Evolutionary conservation across 1,284 basidiomycete genomes (phyloP).

Genomic region (Malassezia yamatoensis): DNA sequence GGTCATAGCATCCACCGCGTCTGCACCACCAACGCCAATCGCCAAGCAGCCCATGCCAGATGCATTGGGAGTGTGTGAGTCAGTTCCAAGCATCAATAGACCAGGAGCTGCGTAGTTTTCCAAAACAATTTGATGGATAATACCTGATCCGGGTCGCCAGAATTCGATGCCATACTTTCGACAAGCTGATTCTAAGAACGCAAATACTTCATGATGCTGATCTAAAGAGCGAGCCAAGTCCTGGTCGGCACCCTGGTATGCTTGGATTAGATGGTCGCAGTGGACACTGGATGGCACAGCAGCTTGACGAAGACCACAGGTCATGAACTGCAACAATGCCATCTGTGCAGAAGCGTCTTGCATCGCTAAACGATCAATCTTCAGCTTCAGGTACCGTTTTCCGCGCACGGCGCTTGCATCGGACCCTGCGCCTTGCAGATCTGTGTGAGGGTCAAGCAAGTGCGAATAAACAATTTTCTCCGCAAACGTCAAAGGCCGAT

Average conservation of each 20-base stretch:
- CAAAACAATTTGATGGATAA: constrained; percentile 96
- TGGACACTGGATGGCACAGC: constrained; percentile 84
- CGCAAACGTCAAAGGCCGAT: constrained; percentile 76
- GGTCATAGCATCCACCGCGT: constrained; percentile 97
- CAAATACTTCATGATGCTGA: constrained; percentile 91
- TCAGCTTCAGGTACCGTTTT: constrained; percentile 78
- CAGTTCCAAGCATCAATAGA: constrained; percentile 57
- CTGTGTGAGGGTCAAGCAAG: constrained; percentile 63
- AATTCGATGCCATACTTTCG: constrained; percentile 77
- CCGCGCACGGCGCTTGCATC: constrained; percentile 58
- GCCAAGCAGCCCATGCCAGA: constrained; percentile 95
- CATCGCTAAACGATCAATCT: constrained; percentile 91
- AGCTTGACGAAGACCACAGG: constrained; percentile 72
- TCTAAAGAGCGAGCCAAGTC: constrained; percentile 76
- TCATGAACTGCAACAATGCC: constrained; percentile 99
- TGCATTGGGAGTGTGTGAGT: constrained; percentile 97
- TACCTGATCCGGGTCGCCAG: constrained; percentile 74
- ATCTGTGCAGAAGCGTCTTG: constrained; percentile 99
- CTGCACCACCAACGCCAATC: constrained; percentile 95
- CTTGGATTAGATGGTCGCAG: constrained; percentile 68
- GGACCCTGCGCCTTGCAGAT: constrained; percentile 58
- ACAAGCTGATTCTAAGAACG: constrained; percentile 89
- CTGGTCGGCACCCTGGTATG: constrained; percentile 63
- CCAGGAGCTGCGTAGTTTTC: constrained; percentile 81
- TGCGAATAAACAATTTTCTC: constrained; percentile 98